Evolutionary conservation across 768 basidiomycete genomes (phyloP).

Genomic region (Kwoniella sp.): DNA sequence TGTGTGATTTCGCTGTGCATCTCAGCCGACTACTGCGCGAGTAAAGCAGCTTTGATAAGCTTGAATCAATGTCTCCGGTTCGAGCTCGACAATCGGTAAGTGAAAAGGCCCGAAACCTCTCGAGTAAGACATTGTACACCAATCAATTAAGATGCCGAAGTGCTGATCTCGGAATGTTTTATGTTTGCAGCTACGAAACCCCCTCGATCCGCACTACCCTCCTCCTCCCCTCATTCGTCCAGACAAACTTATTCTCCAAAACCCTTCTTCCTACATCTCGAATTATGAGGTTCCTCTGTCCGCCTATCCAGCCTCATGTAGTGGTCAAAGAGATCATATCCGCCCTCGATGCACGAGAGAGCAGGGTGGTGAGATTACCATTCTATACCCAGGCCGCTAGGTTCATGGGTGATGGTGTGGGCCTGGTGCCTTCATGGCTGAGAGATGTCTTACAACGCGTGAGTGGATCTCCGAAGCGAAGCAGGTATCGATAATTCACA

Average conservation of each 20-base stretch:
- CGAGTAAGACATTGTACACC: too few relatives aligned
- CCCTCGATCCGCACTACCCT: conserved; percentile 85
- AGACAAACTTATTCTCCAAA: conserved; percentile 73
- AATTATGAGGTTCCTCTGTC: conserved; percentile 73
- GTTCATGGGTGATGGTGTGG: conserved; percentile 28
- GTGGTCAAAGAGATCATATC: conserved; percentile 80
- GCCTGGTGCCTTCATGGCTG: conserved; percentile 47
- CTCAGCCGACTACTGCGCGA: conserved; percentile 83
- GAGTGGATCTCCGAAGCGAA: too few relatives aligned
- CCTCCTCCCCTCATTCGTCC: conserved; percentile 75
- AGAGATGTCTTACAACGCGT: conserved; percentile 76
- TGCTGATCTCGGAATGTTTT: conserved; percentile 12
- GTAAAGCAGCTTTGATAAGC: conserved; percentile 82
- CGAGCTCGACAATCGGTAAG: conserved; percentile 78
- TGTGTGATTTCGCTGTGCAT: background rate
- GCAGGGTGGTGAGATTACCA: conserved; percentile 69
- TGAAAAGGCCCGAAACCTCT: too few relatives aligned
- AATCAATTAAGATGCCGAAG: background rate
- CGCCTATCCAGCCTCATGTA: conserved; percentile 69
- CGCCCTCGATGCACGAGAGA: conserved; percentile 78
- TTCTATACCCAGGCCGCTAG: conserved; percentile 44
- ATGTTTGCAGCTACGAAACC: conserved; percentile 63
- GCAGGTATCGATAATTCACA: too few relatives aligned
- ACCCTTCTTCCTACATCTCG: conserved; percentile 60
- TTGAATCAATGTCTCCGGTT: conserved; percentile 82